Percentiles rank a stretch among this genome's conserved stretches.
These are phyloP conservation scores for Nicotiana undulata DNA, from an alignment of 257 asterid genomes.

Conservation along the genomic window DNA sequence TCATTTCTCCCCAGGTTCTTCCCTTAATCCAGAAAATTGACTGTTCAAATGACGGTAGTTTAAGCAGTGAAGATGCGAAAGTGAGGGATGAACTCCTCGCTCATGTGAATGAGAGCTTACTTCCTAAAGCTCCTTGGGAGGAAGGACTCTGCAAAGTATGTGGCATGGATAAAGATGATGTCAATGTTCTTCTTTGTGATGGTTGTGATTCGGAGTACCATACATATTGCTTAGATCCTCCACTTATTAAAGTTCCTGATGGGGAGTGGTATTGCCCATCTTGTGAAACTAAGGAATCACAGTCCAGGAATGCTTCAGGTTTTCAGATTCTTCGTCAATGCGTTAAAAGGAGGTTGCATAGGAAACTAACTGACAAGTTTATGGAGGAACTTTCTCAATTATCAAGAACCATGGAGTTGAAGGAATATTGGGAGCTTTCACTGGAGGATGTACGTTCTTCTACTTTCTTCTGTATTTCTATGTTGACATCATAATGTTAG, in stretches of 20 bases:
- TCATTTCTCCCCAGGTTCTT: slow-evolving; percentile 49
- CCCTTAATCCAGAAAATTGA: slow-evolving; percentile 25
- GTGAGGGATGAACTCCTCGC: slow-evolving; percentile 63
- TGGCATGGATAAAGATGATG: slow-evolving; percentile 93
- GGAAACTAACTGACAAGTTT: slow-evolving; percentile 35
- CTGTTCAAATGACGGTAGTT: slow-evolving; percentile 8
- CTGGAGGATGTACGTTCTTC: slow-evolving; percentile 61
- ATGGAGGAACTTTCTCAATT: slow-evolving; percentile 54
- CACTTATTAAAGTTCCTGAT: slow-evolving; percentile 68
- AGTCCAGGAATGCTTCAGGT: slow-evolving; percentile 26
- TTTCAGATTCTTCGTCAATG: slow-evolving; percentile 21
- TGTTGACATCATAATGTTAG: slow-evolving; percentile 4
- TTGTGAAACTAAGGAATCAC: slow-evolving; percentile 54
- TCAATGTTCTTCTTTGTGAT: slow-evolving; percentile 80
- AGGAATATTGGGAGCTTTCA: slow-evolving; percentile 77
- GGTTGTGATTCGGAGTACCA: slow-evolving; percentile 88
- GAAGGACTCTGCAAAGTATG: slow-evolving; percentile 94
- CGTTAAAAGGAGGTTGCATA: slow-evolving; percentile 34
- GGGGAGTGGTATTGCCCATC: slow-evolving; percentile 98
- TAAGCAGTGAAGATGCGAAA: slow-evolving; percentile 42
- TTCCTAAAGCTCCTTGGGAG: slow-evolving; percentile 99
- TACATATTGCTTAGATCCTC: slow-evolving; percentile 91
- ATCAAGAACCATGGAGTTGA: slow-evolving; percentile 57
- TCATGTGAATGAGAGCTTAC: slow-evolving; percentile 38
- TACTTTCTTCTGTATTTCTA: slow-evolving; percentile 4